Base-by-base conservation (phyloP, 345 rosid genomes). In the Eucalyptus globulus region DNA sequence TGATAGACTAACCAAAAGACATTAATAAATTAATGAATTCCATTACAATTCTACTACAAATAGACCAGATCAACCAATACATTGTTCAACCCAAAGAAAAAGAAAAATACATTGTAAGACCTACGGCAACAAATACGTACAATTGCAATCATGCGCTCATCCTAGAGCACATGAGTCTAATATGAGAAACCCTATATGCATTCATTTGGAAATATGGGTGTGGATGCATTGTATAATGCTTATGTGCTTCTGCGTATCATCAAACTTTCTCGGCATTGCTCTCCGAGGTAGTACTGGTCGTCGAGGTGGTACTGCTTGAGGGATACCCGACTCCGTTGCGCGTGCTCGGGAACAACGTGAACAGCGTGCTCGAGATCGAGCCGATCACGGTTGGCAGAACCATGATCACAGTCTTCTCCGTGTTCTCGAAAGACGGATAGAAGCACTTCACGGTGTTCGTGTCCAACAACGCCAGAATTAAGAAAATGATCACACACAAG, bases 321-420 rank as follows among this genome's bases (percentile, higher is more conserved):
- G 95, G 95, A 90, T 97, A 97, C n/a, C 99, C 99, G 56, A 97
- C 89, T 54, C 99, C 99, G 67, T 93, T 93, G 65, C 99, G 97
- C 1, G 88, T 93, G 92, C 93, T 94, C 2, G 99, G 98, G 88
- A 96, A 96, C 56, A 93, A n/a, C 95, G 93, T 91, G 91, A 95
- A 96, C 49, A 96, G 86, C 3, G 91, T 19, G 2, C 96, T 92
- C 5, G 99, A 89, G 76, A 93, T 45, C 3, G 92, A 92, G 24
- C 99, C 99, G 2, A 95, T 93, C 4, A 89, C 96, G 1, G 97
- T 94, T 22, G 99, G 99, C 92, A 96, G 87, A 88, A 60, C 90
- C 95, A 91, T 90, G 88, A 97, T 90, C 91, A 97, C 50, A 53
- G 88, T 80, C 94, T 95, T 95, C 92, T 93, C 93, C 0, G 92